Evolutionary conservation across 345 rosid genomes (phyloP).

Genomic region (Carallia pectinifolia): DNA sequence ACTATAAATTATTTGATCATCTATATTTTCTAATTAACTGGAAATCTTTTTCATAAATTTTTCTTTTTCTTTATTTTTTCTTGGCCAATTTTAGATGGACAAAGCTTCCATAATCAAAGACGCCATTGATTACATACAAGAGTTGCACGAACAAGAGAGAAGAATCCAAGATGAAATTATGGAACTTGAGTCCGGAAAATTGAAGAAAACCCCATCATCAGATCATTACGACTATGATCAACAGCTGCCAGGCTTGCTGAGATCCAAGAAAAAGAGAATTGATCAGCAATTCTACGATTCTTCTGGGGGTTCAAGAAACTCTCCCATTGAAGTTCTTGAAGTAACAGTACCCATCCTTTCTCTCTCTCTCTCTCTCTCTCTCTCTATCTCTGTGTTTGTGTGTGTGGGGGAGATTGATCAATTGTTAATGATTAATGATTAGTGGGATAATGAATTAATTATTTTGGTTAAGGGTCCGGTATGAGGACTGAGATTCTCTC

Average conservation of each 20-base stretch:
- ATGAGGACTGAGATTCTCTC: too few species aligned
- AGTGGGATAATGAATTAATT: too few species aligned
- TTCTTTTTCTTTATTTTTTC: neutral
- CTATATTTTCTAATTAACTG: neutral
- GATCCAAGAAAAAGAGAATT: slow-evolving; percentile 68
- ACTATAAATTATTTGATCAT: too few species aligned
- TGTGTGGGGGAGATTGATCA: too few species aligned
- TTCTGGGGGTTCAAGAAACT: slow-evolving; percentile 35
- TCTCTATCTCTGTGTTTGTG: too few species aligned
- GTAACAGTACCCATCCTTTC: slow-evolving; percentile 13
- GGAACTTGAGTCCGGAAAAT: slow-evolving; percentile 64
- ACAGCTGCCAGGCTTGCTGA: slow-evolving; percentile 54
- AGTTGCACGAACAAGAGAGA: slow-evolving; percentile 73
- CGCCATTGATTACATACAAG: slow-evolving; percentile 84
- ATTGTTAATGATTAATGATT: neutral
- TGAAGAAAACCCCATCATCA: slow-evolving; percentile 24
- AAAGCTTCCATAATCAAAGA: slow-evolving; percentile 98
- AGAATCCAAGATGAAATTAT: slow-evolving; percentile 68
- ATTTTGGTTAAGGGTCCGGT: too few species aligned
- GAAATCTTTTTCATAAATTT: neutral
- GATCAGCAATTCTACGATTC: slow-evolving; percentile 31
- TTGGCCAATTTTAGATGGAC: slow-evolving; percentile 60
- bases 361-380: neutral
- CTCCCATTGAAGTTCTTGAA: slow-evolving; percentile 67
- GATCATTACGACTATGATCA: slow-evolving; percentile 47